Evolutionary conservation across 352 stramenopile species (phyloP).

Genomic region (Pythium rishiriense): DNA sequence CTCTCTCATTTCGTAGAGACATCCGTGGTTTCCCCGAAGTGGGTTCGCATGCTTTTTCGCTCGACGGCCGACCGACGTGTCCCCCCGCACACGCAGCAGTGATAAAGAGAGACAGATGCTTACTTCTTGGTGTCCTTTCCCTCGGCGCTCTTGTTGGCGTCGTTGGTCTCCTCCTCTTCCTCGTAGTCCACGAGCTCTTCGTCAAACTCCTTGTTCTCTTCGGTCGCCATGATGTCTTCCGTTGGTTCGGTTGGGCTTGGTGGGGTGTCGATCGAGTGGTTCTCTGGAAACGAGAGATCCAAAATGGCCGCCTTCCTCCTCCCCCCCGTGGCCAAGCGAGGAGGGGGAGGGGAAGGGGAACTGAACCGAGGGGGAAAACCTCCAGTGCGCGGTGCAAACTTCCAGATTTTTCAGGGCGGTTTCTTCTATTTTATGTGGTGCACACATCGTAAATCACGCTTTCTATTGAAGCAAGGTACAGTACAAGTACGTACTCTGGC

Average conservation of each 20-base stretch:
- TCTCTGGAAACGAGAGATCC: slow-evolving; percentile 30
- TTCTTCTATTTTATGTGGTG: slow-evolving; percentile 41
- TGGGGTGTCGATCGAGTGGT: slow-evolving; percentile 18
- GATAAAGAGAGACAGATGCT: slow-evolving; percentile 36
- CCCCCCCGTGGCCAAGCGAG: not conserved
- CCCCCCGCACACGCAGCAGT: not conserved
- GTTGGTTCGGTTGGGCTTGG: not conserved
- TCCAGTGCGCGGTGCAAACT: slow-evolving; percentile 11
- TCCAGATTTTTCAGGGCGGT: slow-evolving; percentile 21
- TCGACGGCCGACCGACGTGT: slow-evolving; percentile 6
- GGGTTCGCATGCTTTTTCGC: not conserved
- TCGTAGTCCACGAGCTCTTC: slow-evolving; percentile 90
- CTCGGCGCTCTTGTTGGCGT: slow-evolving; percentile 71
- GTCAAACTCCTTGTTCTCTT: slow-evolving; percentile 90
- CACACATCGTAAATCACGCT: slow-evolving; percentile 5
- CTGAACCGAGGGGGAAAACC: not conserved
- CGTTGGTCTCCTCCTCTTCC: slow-evolving; percentile 81
- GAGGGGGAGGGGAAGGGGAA: slow-evolving; percentile 24
- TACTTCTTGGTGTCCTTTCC: slow-evolving; percentile 92
- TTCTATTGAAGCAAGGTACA: not conserved
- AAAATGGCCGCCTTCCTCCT: slow-evolving; percentile 16
- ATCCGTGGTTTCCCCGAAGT: not conserved
- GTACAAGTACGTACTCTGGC: not conserved
- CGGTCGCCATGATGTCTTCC: slow-evolving; percentile 55
- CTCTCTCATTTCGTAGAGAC: not conserved